phyloP scores from a whole-genome alignment of 768 basidiomycete species.

The Pleurotus citrinopileatus region DNA sequence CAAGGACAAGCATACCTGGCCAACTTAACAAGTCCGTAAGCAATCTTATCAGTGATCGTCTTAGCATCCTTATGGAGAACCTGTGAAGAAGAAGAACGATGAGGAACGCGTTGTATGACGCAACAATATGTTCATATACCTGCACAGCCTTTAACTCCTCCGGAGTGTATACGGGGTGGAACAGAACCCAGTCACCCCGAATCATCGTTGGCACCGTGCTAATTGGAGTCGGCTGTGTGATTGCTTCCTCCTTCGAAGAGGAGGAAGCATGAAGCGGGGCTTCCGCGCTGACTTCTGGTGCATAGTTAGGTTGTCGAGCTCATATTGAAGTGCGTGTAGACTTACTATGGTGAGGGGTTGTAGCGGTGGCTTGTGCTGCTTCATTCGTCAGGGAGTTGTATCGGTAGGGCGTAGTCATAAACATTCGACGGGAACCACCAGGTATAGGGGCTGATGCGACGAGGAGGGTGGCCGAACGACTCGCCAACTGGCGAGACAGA shows the following conservation, averaged over 20 bases:
- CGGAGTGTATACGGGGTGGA: slow-evolving; percentile 86
- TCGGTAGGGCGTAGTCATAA: neutral
- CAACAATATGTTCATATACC: slow-evolving; percentile 31
- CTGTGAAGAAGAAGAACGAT: slow-evolving; percentile 30
- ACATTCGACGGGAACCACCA: neutral
- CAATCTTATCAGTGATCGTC: slow-evolving; percentile 72
- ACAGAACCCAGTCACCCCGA: slow-evolving; percentile 85
- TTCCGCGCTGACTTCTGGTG: too few relatives aligned
- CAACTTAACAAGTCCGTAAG: slow-evolving; percentile 57
- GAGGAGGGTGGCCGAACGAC: neutral
- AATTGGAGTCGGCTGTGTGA: slow-evolving; percentile 43
- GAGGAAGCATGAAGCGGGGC: too few relatives aligned
- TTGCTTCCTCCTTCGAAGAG: neutral
- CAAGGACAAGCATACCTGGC: slow-evolving; percentile 33
- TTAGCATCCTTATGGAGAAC: slow-evolving; percentile 67
- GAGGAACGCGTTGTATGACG: neutral
- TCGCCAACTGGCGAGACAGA: neutral
- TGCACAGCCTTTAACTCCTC: slow-evolving; percentile 73
- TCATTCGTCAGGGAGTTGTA: neutral
- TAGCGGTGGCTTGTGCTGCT: neutral
- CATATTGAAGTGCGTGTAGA: neutral
- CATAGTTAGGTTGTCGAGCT: too few relatives aligned
- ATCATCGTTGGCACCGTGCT: slow-evolving; percentile 54
- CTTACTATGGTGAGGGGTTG: slow-evolving; percentile 4
- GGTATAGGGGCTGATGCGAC: neutral